Evolutionary conservation across 352 stramenopile genomes (phyloP), one percentile per base, ranked within the genome.

Genomic region (Phytophthora sojae): DNA sequence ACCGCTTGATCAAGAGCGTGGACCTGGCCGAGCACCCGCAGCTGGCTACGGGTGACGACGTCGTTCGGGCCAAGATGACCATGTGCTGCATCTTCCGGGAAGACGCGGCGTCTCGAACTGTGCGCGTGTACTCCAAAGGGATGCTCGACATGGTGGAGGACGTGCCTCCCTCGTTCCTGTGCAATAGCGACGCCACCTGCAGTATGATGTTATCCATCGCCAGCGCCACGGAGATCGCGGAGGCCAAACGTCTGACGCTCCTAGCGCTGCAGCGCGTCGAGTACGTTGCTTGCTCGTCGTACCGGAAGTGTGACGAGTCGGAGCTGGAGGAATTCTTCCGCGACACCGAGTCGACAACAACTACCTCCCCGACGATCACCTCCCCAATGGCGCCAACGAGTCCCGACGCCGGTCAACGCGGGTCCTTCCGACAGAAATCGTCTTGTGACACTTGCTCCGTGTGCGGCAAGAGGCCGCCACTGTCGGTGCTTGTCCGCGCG

Each of bases 1-100:
- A 81, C 44, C 69, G 55, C 23, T 61, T 83, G 26, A 55, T 73
- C 11, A 76, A 82, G 50, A 81, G 70, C 21, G 74, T 82, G 0
- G 61, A 82, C 19, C 39, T 83, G 0, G 52, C 68, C 12, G 67
- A 76, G 37, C 82, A 68, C n/a, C 70, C 74, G 12, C 61, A 72
- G 14, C 37, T 81, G 2, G 59, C 74, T 19, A 64, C 45, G 4
- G 57, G 55, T 44, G 69, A 54, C 21, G 54, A 71, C 17, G 30
- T 77, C 11, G 39, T 73, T 7, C 74, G 70, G n/a, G 66, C 57
- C n/a, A 67, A 69, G 25, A 66, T 81, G 55, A 78, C 58, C 3
- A 65, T 73, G 63, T 71, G 62, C 39, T 71, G 49, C 37, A 76
- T 76, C 64, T 59, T 69, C 25, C 67, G 72, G n/a, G 61, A 79